Conservation (phyloP, 352 stramenopile species). For the Phytopythium helicoides region DNA sequence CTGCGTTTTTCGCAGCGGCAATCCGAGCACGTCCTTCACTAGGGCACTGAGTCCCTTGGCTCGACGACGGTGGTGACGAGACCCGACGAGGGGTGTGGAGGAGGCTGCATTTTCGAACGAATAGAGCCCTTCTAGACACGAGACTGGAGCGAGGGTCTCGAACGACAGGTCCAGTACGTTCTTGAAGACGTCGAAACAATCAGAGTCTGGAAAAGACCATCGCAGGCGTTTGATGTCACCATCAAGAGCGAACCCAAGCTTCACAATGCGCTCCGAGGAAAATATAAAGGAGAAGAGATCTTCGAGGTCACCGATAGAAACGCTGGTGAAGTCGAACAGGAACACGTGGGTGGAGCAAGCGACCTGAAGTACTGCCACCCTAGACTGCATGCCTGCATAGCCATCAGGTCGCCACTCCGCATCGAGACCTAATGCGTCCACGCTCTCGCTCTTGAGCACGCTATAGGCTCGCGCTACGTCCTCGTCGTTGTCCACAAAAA, state of each 20-base stretch:
- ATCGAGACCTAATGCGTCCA: constrained; percentile 53
- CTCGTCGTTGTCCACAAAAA: constrained; percentile 65
- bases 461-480: constrained; percentile 42
- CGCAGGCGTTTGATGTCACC: constrained; percentile 65
- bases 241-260: constrained; percentile 65
- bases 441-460: constrained; percentile 35
- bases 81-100: constrained; percentile 3
- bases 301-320: constrained; percentile 57
- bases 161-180: constrained; percentile 69
- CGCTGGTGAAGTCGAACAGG: constrained; percentile 59
- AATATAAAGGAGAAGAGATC: constrained; percentile 69
- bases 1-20: constrained; percentile 62
- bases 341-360: constrained; percentile 66
- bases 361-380: constrained; percentile 66
- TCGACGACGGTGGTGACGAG: constrained; percentile 29
- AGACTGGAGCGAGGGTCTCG: constrained; percentile 24
- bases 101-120: constrained; percentile 5
- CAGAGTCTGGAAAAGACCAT: constrained; percentile 65
- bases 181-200: constrained; percentile 59
- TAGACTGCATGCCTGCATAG: constrained; percentile 37
- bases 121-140: constrained; percentile 25
- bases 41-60: constrained; percentile 53
- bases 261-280: constrained; percentile 37
- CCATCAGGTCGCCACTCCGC: constrained; percentile 68
- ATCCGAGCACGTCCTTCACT: constrained; percentile 48